Base-by-base conservation (phyloP, 225 moss, liverwort and hornwort species). In the Physcomitrellopsis africana region DNA sequence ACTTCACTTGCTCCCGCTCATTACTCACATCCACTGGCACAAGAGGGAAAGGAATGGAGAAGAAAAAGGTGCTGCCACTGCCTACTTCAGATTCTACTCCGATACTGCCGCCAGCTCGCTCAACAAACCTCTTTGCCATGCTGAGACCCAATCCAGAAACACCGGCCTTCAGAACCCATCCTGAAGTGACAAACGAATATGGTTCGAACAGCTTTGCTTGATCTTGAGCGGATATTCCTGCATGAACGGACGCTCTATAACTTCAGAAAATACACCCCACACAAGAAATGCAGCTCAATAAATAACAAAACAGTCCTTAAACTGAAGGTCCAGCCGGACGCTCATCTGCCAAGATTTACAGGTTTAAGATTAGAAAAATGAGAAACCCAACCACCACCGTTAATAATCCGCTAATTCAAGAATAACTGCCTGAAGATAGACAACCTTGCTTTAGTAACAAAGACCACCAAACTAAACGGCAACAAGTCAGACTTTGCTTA, bases 81-180 rank as follows among this genome's bases (percentile, higher is more conserved):
- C 92, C 92, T 81, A 88, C 92, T 42, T 84, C 81, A 1, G 92
- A 92, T 53, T 92, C 84, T 24, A 92, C 92, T 56, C 92, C 92
- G 7, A 92, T 92, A 17, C 82, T 88, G 27, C 92, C 92, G 58
- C 92, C 92, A n/a, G 74, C 86, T 55, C 81, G 84, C 76, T 92
- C 92, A 4, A 92, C 92, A 71, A 90, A 92, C 49, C 90, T 82
- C 51, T 82, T 90, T 0, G 92, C 92, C 92, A 90, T 90, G 23
- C 92, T 92, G 0, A 92, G 86, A 1, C 92, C 92, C 53, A 92
- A 72, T 47, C 92, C 92, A 16, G 92, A 92, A 7, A 92, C 88
- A 1, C 92, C 92, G 1, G 86, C 84, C 60, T 92, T 92, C 60
- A 62, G 27, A 18, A 92, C 92, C 92, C 92, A 92, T 32, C 92